These are phyloP conservation scores for Ceratobasidium sp. DNA, from an alignment of 1,284 basidiomycete species.

Conservation along the genomic window DNA sequence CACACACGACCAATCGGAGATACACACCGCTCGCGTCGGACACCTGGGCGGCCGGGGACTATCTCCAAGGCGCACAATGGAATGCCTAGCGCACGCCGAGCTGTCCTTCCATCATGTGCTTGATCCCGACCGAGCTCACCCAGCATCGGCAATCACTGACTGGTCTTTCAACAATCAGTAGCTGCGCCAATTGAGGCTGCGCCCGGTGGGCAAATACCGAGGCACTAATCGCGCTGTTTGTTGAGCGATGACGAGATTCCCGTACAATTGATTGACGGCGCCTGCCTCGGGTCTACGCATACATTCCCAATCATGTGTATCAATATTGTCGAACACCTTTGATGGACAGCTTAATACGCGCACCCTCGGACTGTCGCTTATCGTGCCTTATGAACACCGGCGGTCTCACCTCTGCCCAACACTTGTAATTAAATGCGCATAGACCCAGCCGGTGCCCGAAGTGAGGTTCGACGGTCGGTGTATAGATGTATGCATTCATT, in stretches of 20 bases:
- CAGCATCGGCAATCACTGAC: background rate
- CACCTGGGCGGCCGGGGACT: too few relatives aligned
- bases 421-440: background rate
- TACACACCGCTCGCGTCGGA: too few relatives aligned
- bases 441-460: constrained; percentile 7
- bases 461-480: too few relatives aligned
- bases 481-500: too few relatives aligned
- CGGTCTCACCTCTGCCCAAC: constrained; percentile 3
- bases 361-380: constrained; percentile 1
- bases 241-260: too few relatives aligned
- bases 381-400: constrained; percentile 14
- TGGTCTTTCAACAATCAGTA: background rate
- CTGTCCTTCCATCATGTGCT: background rate
- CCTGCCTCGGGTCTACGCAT: too few relatives aligned
- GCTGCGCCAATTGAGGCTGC: too few relatives aligned
- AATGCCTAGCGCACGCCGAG: background rate
- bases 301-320: constrained; percentile 20
- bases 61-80: too few relatives aligned
- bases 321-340: background rate
- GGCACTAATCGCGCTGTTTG: too few relatives aligned
- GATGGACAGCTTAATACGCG: background rate
- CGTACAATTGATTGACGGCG: too few relatives aligned
- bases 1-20: too few relatives aligned
- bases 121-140: constrained; percentile 17
- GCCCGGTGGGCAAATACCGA: too few relatives aligned